Evolutionary conservation across 345 rosid species (phyloP).

Genomic region (Odontarrhena argentea): DNA sequence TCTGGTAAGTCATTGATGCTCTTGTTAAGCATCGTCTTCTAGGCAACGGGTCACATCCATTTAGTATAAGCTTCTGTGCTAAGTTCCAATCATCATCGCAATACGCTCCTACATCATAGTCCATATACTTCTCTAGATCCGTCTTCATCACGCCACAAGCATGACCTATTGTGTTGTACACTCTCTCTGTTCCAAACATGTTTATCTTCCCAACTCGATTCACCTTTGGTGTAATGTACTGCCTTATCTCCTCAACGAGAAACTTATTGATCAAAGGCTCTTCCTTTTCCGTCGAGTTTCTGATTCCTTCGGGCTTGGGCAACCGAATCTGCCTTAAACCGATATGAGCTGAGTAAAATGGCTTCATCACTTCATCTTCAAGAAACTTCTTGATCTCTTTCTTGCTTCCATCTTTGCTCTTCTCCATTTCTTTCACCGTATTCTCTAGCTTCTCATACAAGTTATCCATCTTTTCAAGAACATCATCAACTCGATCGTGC

Average conservation of each 20-base stretch:
- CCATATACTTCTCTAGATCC: slow-evolving; percentile 84
- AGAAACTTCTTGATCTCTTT: slow-evolving; percentile 60
- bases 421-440: slow-evolving; percentile 64
- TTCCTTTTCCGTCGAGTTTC: slow-evolving; percentile 52
- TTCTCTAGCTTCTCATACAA: slow-evolving; percentile 69
- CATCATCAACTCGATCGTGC: slow-evolving; percentile 55
- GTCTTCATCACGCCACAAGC: slow-evolving; percentile 70
- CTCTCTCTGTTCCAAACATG: slow-evolving; percentile 69
- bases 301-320: slow-evolving; percentile 52
- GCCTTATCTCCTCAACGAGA: slow-evolving; percentile 68
- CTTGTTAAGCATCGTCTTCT: slow-evolving; percentile 79
- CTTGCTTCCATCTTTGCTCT: slow-evolving; percentile 49
- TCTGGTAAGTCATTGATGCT: slow-evolving; percentile 79
- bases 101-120: slow-evolving; percentile 77
- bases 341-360: slow-evolving; percentile 65
- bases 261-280: slow-evolving; percentile 77
- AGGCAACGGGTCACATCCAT: slow-evolving; percentile 83
- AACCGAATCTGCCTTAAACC: slow-evolving; percentile 69
- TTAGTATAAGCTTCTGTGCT: slow-evolving; percentile 74
- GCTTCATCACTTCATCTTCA: slow-evolving; percentile 72
- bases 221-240: slow-evolving; percentile 70
- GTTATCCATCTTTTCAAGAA: slow-evolving; percentile 52
- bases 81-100: slow-evolving; percentile 84
- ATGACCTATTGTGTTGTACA: slow-evolving; percentile 77
- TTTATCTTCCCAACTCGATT: slow-evolving; percentile 64